Percentiles rank a stretch among this genome's conserved stretches.
These are phyloP conservation scores for Sanghuangporus sanghuang DNA, from an alignment of 1,284 basidiomycete genomes.

Conservation along the genomic window DNA sequence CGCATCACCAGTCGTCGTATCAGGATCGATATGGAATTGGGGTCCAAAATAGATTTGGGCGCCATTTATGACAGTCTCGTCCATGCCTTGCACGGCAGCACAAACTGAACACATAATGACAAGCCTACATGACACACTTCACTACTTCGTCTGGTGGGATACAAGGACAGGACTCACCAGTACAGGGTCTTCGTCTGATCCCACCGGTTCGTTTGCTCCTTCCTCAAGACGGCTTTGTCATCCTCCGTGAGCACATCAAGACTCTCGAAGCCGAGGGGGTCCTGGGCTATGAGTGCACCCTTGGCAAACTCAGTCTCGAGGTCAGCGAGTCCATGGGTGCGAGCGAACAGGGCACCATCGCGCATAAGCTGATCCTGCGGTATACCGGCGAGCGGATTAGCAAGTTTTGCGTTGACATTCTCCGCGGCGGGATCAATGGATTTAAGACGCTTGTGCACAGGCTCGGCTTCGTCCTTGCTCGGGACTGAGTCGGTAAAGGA, in stretches of 20 bases:
- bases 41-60: constrained; percentile 61
- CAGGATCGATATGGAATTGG: constrained; percentile 37
- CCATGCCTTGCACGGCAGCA: constrained; percentile 62
- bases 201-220: constrained; percentile 60
- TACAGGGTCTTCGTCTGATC: constrained; percentile 48
- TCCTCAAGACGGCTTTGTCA: constrained; percentile 42
- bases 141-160: neutral
- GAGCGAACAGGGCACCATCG: constrained; percentile 43
- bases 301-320: constrained; percentile 41
- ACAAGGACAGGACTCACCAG: constrained; percentile 22
- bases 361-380: constrained; percentile 36
- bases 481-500: neutral
- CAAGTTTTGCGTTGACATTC: constrained; percentile 43
- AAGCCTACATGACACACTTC: constrained; percentile 22
- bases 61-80: constrained; percentile 67
- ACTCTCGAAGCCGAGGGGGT: constrained; percentile 43
- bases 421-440: neutral
- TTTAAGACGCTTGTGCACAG: neutral
- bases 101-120: constrained; percentile 55
- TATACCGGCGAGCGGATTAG: constrained; percentile 49
- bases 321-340: constrained; percentile 41
- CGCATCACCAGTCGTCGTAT: constrained; percentile 29
- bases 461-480: neutral
- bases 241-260: constrained; percentile 45
- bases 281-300: constrained; percentile 58